Evolutionary conservation across 306 rosid genomes (phyloP).

Genomic region (Corylus americana): DNA sequence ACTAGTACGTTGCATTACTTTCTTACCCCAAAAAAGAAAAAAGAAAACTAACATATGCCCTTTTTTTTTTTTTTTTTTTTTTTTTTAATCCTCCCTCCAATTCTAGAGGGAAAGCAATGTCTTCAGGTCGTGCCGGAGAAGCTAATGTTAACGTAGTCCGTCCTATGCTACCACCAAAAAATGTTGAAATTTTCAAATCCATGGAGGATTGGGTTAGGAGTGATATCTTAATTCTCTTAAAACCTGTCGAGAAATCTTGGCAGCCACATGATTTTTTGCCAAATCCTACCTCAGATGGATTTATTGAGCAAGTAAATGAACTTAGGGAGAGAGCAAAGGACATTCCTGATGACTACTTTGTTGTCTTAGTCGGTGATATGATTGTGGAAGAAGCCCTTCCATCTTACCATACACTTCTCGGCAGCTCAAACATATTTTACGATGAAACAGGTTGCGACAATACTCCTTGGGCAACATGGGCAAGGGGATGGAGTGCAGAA

Average conservation of each 20-base stretch:
- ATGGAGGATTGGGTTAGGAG: slow-evolving; percentile 74
- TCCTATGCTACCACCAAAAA: slow-evolving; percentile 70
- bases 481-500: slow-evolving; percentile 90
- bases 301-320: slow-evolving; percentile 76
- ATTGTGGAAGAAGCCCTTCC: slow-evolving; percentile 89
- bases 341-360: slow-evolving; percentile 76
- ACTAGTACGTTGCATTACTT: too few relatives aligned
- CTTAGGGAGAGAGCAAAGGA: slow-evolving; percentile 72
- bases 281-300: slow-evolving; percentile 63
- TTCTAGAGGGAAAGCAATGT: slow-evolving; percentile 54
- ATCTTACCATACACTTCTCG: slow-evolving; percentile 79
- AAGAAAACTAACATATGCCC: too few relatives aligned
- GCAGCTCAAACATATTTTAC: slow-evolving; percentile 65
- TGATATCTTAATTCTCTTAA: slow-evolving; percentile 61
- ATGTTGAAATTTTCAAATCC: slow-evolving; percentile 73
- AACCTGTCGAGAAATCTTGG: slow-evolving; percentile 83
- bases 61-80: background rate
- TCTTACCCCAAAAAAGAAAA: too few relatives aligned
- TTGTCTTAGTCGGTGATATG: slow-evolving; percentile 91
- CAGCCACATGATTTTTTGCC: slow-evolving; percentile 85
- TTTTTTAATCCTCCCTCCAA: background rate
- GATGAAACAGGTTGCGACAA: slow-evolving; percentile 38
- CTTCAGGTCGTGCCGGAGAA: slow-evolving; percentile 62
- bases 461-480: too few relatives aligned
- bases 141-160: slow-evolving; percentile 70